These are phyloP conservation scores for Huntiella bhutanensis DNA, from an alignment of 2,329 filamentous ascomycete species.

Conservation along the genomic window DNA sequence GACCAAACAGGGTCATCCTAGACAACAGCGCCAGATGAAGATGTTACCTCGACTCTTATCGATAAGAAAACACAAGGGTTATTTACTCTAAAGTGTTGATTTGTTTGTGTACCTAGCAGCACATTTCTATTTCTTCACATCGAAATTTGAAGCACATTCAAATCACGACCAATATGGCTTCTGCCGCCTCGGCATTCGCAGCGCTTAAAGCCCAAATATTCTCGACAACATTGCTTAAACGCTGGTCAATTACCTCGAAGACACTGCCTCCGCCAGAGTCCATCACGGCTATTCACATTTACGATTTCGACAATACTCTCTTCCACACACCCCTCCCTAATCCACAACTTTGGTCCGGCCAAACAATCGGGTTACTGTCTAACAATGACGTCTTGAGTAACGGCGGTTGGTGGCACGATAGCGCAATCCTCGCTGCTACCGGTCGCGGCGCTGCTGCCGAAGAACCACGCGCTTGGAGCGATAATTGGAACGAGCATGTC, in stretches of 20 bases:
- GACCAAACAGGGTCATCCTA: too few relatives aligned
- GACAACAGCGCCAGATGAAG: too few relatives aligned
- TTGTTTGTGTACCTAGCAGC: too few relatives aligned
- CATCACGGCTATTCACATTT: conserved; percentile 71
- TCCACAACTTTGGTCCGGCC: conserved; percentile 63
- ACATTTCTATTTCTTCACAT: too few relatives aligned
- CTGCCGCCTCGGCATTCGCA: conserved; percentile 6
- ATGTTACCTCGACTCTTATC: too few relatives aligned
- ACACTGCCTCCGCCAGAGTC: conserved; percentile 26
- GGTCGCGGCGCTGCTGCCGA: conserved; percentile 68
- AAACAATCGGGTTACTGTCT: conserved; percentile 59
- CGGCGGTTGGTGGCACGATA: conserved; percentile 96
- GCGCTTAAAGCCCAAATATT: conserved; percentile 9
- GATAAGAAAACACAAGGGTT: too few relatives aligned
- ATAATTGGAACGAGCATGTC: conserved; percentile 94
- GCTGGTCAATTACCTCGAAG: conserved; percentile 9
- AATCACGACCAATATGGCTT: conserved; percentile 2
- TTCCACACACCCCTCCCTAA: conserved; percentile 87
- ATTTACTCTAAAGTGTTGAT: too few relatives aligned
- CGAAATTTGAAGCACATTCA: too few relatives aligned
- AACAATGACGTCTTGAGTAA: conserved; percentile 58
- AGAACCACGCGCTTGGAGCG: conserved; percentile 67
- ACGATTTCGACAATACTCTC: conserved; percentile 96
- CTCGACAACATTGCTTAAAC: conserved; percentile 7
- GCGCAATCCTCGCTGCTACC: conserved; percentile 65